Percentiles rank a stretch among this genome's conserved stretches.
Evolutionary conservation across 352 stramenopile species (phyloP).

Genomic region (Pythium oligandrum): DNA sequence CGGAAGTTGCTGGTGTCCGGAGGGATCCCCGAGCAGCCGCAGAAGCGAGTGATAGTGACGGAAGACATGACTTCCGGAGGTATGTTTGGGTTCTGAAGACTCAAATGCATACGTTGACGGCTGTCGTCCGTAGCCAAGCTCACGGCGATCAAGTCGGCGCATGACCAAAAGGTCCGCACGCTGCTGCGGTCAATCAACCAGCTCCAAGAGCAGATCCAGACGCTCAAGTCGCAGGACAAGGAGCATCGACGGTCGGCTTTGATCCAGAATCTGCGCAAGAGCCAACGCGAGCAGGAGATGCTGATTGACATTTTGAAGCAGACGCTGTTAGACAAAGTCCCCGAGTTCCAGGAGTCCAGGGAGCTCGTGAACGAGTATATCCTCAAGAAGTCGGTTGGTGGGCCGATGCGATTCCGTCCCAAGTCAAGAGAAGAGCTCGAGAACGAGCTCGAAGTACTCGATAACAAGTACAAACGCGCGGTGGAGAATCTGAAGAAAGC

Average conservation of each 20-base stretch:
- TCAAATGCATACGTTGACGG: too few species aligned
- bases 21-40: constrained; percentile 26
- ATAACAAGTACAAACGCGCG: constrained; percentile 64
- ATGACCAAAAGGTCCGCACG: constrained; percentile 73
- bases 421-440: constrained; percentile 86
- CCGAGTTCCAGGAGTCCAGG: constrained; percentile 57
- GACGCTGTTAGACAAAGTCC: constrained; percentile 50
- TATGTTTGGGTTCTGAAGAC: too few species aligned
- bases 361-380: constrained; percentile 84
- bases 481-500: constrained; percentile 59
- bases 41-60: background rate
- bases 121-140: constrained; percentile 37
- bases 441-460: constrained; percentile 66
- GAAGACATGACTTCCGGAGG: too few species aligned
- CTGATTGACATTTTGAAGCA: constrained; percentile 84
- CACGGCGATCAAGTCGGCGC: constrained; percentile 57
- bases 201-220: constrained; percentile 69
- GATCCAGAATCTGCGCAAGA: constrained; percentile 76
- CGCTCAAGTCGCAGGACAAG: constrained; percentile 76
- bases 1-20: constrained; percentile 40
- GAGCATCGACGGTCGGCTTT: constrained; percentile 82
- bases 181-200: constrained; percentile 86
- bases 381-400: constrained; percentile 73
- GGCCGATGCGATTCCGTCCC: constrained; percentile 73
- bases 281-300: constrained; percentile 78